Base-by-base conservation (phyloP, 768 basidiomycete genomes). In the Mycena crocata region DNA sequence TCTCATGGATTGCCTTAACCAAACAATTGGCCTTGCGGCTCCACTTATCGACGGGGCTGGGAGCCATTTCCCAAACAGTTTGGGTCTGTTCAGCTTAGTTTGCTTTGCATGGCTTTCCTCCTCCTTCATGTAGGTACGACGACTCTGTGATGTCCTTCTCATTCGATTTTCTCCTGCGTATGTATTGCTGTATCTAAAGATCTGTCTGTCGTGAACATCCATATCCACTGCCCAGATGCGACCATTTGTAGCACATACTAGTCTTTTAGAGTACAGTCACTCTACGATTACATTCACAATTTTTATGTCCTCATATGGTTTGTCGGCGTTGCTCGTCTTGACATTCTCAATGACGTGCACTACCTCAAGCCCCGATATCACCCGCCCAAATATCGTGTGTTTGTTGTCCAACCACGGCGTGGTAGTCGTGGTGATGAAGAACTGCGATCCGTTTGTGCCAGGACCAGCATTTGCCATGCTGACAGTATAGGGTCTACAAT, bases 391-490 rank as follows among this genome's bases (percentile, higher is more conserved):
- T 70, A 98, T 93, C 0, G 94, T 97, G 75, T 93, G 91, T 72
- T 94, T 95, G 78, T 88, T 91, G 79, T 98, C 95, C 67, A 97
- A 81, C 95, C 95, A 97, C 9, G 95, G 94, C 10, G 93, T 94
- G 9, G 96, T 92, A 3, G 91, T 96, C 6, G 96, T 98, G 10
- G 96, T 98, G 76, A 99, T 95, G 82, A 98, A 99, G 84, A 98
- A 99, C 75, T 99, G 97, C 2, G 94, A 96, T 0, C 96, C 97
- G 75, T 98, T 98, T 37, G 96, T 98, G 48, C 80, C 81, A 9
- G 94, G 90, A 5, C 96, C 96, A 7, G 93, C 93, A 73, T 96
- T 96, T 10, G 95, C 95, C 96, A 98, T 97, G 74, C 94, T 95
- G 61, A 98, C 85, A 5, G 94, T 97, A 75, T 98, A 99, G 0